Percentiles rank a stretch among this genome's conserved stretches.
Conservation (phyloP, 805 yeast genomes). For the Ogataea neopini region DNA sequence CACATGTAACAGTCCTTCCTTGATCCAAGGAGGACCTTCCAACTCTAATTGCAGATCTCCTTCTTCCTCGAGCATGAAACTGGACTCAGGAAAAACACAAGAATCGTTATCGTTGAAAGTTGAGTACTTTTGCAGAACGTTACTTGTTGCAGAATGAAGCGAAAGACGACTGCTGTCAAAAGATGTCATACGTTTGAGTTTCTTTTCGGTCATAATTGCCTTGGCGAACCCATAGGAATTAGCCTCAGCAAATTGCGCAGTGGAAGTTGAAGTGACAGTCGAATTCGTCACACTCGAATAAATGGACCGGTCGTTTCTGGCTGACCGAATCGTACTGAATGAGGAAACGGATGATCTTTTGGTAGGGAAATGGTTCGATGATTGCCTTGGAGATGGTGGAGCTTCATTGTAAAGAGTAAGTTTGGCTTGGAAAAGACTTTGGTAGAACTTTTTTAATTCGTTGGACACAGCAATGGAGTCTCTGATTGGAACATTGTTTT, state of each 20-base stretch:
- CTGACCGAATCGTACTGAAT: conserved; percentile 8
- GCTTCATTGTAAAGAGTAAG: conserved; percentile 14
- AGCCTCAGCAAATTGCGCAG: background rate
- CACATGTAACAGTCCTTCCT: conserved; percentile 63
- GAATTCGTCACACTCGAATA: conserved; percentile 8
- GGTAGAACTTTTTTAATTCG: conserved; percentile 44
- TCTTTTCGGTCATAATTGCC: conserved; percentile 28
- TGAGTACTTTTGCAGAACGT: conserved; percentile 15
- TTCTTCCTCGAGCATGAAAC: conserved; percentile 38
- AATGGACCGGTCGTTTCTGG: conserved; percentile 12
- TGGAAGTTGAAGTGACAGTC: conserved; percentile 1
- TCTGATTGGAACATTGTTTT: conserved; percentile 25
- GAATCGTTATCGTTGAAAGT: conserved; percentile 12
- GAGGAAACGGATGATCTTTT: conserved; percentile 16
- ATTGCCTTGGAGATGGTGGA: background rate
- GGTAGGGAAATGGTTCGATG: conserved; percentile 5
- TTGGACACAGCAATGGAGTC: conserved; percentile 36
- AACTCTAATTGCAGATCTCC: conserved; percentile 63
- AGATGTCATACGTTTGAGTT: conserved; percentile 23
- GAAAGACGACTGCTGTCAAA: conserved; percentile 22
- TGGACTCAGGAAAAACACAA: conserved; percentile 1
- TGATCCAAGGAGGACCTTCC: conserved; percentile 75
- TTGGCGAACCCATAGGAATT: conserved; percentile 30
- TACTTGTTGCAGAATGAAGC: conserved; percentile 12
- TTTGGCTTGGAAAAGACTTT: conserved; percentile 41